These are phyloP conservation scores for Ciborinia camelliae DNA, from an alignment of 2,329 filamentous ascomycete genomes.

Conservation along the genomic window DNA sequence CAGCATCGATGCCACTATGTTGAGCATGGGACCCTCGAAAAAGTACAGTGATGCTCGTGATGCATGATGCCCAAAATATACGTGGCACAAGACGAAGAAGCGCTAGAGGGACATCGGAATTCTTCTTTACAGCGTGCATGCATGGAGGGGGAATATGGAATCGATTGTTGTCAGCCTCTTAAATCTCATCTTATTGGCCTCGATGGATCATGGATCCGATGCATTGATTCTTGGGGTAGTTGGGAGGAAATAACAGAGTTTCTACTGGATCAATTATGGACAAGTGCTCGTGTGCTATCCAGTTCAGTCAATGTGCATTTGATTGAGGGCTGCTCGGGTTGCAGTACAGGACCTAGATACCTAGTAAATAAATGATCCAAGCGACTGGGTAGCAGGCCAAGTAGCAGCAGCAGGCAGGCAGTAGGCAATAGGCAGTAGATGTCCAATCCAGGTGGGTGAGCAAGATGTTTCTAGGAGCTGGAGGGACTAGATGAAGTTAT, in stretches of 20 bases:
- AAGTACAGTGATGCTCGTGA: background rate
- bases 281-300: background rate
- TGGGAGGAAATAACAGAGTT: background rate
- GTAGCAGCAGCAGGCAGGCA: too few relatives aligned
- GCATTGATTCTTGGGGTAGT: background rate
- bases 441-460: background rate
- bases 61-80: constrained; percentile 1
- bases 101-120: too few relatives aligned
- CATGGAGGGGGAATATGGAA: background rate
- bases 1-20: too few relatives aligned
- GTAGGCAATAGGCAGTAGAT: background rate
- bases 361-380: background rate
- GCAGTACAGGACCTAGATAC: too few relatives aligned
- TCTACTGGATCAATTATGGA: background rate
- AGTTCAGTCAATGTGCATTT: background rate
- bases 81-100: constrained; percentile 4
- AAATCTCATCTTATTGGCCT: background rate
- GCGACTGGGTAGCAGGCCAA: background rate
- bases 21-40: background rate
- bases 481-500: background rate
- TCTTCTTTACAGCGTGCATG: constrained; percentile 2
- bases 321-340: background rate
- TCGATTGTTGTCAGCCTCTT: background rate
- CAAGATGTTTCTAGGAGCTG: too few relatives aligned
- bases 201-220: background rate